A percentile compares a stretch with the other conserved stretches of the same genome.
Evolutionary conservation across 148 eudicot species (phyloP).

Genomic region (Spergularia marina): DNA sequence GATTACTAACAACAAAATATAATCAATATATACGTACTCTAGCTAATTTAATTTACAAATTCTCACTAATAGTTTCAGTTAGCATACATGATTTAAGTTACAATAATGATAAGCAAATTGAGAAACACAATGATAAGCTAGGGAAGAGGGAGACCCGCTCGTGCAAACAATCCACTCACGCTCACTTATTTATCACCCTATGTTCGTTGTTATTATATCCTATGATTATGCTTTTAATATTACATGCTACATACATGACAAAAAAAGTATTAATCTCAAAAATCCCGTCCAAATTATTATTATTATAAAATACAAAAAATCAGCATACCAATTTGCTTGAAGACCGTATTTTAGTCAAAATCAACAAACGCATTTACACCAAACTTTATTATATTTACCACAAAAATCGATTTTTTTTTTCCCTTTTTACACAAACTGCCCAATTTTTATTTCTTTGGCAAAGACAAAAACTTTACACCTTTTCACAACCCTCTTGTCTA

Average conservation of each 20-base stretch:
- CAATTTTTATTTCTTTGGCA: not conserved
- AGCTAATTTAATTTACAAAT: no score
- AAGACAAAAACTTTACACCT: slow-evolving; percentile 35
- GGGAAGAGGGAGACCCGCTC: slow-evolving; percentile 51
- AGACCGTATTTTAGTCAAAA: slow-evolving; percentile 30
- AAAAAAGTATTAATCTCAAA: slow-evolving; percentile 21
- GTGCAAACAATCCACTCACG: slow-evolving; percentile 59
- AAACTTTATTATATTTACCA: not conserved
- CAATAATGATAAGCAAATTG: not conserved
- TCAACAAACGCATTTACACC: not conserved
- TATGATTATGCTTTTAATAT: slow-evolving; percentile 5
- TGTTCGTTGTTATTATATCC: slow-evolving; percentile 9
- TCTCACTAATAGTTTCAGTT: no score
- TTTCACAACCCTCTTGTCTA: slow-evolving; percentile 25
- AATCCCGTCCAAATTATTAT: not conserved
- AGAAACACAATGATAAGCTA: slow-evolving; percentile 24
- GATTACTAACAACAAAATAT: not conserved
- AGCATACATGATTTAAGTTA: slow-evolving; percentile 13
- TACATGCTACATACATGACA: slow-evolving; percentile 33
- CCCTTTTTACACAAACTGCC: not conserved
- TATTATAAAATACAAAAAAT: not conserved
- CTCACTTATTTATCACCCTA: slow-evolving; percentile 34
- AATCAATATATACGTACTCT: no score
- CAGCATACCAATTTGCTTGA: slow-evolving; percentile 22
- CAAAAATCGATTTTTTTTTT: not conserved